Percentiles rank a stretch among this genome's conserved stretches.
phyloP scores from a whole-genome alignment of 2,329 filamentous ascomycete genomes.

The Aspergillus pseudoviridinutans region DNA sequence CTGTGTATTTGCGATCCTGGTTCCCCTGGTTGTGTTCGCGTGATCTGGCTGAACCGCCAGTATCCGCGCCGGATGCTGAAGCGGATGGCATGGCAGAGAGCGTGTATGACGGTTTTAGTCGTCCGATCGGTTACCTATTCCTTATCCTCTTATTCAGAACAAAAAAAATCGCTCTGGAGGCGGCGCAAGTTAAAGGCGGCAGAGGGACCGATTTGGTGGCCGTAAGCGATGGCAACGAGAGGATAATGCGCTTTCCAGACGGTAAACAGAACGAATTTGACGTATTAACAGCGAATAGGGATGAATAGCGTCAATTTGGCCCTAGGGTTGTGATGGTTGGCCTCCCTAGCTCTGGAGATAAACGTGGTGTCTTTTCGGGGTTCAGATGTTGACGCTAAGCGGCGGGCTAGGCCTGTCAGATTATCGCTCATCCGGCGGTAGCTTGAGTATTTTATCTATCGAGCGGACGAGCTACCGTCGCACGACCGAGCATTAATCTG shows the following conservation, averaged over 20 bases:
- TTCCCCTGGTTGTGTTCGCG: conserved; percentile 50
- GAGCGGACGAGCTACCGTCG: not conserved
- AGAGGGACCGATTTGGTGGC: not conserved
- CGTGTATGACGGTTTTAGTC: not conserved
- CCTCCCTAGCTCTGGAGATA: conserved; percentile 4
- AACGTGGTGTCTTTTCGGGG: conserved; percentile 25
- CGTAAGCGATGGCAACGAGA: not conserved
- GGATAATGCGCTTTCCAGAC: not conserved
- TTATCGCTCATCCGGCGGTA: not conserved
- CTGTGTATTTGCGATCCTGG: conserved; percentile 64
- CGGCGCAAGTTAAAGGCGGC: not conserved
- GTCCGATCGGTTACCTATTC: not conserved
- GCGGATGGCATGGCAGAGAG: conserved; percentile 38
- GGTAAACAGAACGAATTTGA: not conserved
- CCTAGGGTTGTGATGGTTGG: conserved; percentile 10
- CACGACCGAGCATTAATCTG: not conserved
- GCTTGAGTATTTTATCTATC: not conserved
- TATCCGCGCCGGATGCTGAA: conserved; percentile 45
- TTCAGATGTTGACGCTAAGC: conserved; percentile 19
- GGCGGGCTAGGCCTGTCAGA: conserved; percentile 8
- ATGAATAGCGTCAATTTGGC: conserved; percentile 5
- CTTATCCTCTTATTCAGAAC: not conserved
- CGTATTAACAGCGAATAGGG: not conserved
- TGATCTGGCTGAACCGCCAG: conserved; percentile 41
- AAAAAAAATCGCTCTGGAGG: not conserved